phyloP scores from a whole-genome alignment of 495 filamentous ascomycete species.

The Parachaetomium inaequale region DNA sequence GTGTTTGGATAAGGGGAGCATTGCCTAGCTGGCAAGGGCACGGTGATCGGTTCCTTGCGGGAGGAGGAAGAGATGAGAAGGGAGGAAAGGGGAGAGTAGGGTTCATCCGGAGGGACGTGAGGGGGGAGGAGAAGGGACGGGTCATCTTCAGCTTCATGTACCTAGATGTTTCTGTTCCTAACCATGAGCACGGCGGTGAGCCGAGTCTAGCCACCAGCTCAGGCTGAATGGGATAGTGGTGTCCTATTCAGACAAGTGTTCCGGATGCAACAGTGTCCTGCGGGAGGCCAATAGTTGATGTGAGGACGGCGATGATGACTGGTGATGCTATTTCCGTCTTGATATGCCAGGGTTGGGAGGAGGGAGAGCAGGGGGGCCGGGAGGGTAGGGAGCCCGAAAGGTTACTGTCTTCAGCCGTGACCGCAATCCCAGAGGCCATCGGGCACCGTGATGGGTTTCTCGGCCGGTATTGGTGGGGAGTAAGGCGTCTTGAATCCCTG shows the following conservation, averaged over 20 bases:
- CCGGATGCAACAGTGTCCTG: not conserved
- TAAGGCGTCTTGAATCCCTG: not conserved
- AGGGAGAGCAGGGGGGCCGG: not conserved
- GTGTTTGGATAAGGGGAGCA: not conserved
- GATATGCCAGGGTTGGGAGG: not conserved
- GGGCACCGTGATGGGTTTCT: not conserved
- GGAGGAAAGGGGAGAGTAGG: not conserved
- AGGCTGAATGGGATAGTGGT: not conserved
- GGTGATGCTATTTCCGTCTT: conserved; percentile 5
- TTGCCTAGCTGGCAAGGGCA: not conserved
- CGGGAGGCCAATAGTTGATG: not conserved
- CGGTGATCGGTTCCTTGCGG: not conserved
- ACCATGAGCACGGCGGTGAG: not conserved
- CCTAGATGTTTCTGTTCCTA: not conserved
- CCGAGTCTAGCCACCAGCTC: not conserved
- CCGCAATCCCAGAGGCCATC: not conserved
- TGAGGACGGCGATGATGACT: not conserved
- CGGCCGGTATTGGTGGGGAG: not conserved
- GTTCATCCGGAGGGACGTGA: not conserved
- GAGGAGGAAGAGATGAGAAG: not conserved
- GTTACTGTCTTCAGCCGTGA: not conserved
- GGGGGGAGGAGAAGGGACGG: not conserved
- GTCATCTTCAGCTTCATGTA: conserved; percentile 3
- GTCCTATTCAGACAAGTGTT: not conserved
- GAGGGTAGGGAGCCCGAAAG: not conserved